Evolutionary conservation across 192 early-diverging fungal species (phyloP).

Genomic region (Hyaloraphidium curvatum): DNA sequence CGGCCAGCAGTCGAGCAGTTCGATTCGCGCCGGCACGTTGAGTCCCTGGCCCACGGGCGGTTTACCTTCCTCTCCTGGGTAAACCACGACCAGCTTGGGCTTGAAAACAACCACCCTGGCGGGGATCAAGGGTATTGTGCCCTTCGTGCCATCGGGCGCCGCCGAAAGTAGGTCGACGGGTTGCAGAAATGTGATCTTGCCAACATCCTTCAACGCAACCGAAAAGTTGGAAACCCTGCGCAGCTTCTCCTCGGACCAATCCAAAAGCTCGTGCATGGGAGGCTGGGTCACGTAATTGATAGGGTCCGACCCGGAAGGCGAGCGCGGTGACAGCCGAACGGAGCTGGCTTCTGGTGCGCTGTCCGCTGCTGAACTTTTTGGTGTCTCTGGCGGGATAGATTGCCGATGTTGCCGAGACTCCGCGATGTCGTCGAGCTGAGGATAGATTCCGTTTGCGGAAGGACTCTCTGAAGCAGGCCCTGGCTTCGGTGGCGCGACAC

Average conservation of each 20-base stretch:
- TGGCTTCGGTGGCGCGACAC: too few species aligned
- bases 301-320: slow-evolving; percentile 2
- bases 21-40: slow-evolving; percentile 68
- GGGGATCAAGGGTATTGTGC: slow-evolving; percentile 38
- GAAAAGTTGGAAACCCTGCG: slow-evolving; percentile 50
- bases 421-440: too few species aligned
- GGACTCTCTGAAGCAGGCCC: too few species aligned
- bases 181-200: slow-evolving; percentile 53
- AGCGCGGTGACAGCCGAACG: neutral
- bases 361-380: too few species aligned
- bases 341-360: slow-evolving; percentile 20
- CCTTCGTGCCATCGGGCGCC: slow-evolving; percentile 21
- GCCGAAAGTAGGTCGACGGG: slow-evolving; percentile 62
- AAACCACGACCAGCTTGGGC: slow-evolving; percentile 49
- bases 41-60: slow-evolving; percentile 66
- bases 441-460: too few species aligned
- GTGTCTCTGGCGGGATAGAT: too few species aligned
- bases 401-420: too few species aligned
- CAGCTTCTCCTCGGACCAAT: slow-evolving; percentile 46
- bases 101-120: slow-evolving; percentile 61
- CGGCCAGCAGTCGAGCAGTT: slow-evolving; percentile 64
- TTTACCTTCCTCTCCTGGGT: slow-evolving; percentile 60
- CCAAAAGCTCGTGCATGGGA: slow-evolving; percentile 42
- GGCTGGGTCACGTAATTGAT: slow-evolving; percentile 57
- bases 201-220: slow-evolving; percentile 44